Evolutionary conservation across 1,139 yeast genomes (phyloP), one percentile per base, ranked within the genome.

Genomic region (Yamadazyma epiphylla): DNA sequence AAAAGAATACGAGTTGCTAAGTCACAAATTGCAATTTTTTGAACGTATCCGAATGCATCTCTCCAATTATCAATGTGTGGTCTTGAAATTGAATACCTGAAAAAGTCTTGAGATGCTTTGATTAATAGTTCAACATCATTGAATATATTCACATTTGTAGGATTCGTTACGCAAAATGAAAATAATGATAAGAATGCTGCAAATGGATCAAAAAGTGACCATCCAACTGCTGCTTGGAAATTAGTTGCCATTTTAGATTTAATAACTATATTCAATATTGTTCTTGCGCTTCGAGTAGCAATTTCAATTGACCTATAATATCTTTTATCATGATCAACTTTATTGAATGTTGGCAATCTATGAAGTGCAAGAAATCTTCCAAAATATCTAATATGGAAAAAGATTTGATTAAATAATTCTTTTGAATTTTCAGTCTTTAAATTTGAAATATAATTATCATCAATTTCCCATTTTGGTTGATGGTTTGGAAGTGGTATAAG

Each of bases 331-430:
- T 46, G 22, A 37, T 5, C 34, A 37, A 15, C 37, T 30, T 26
- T 42, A 31, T 17, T 29, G 28, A 4, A n/a, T n/a, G n/a, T 13
- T 38, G 56, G 32, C n/a, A 60, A 38, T 27, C 67, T 41, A 41
- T 64, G 63, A 28, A 60, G 51, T 12, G 54, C 43, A 55, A 60
- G 49, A 29, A 58, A 41, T 34, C 63, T 69, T n/a, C 51, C 36
- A 32, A 63, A 57, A 38, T 26, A 27, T 9, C 10, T 13, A 3
- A 26, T 12, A 24, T 30, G 27, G 4, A 30, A 13, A 16, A 22
- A 30, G 6, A 19, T 12, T 15, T 17, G 15, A 2, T 16, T 10
- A 15, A 23, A 30, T 5, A 12, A 12, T 14, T 14, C 8, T 15
- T 24, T 7, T 21, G 23, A 8, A 22, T 12, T 4, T n/a, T n/a